Conservation (phyloP, 352 stramenopile genomes). For the Phytophthora vignae region DNA sequence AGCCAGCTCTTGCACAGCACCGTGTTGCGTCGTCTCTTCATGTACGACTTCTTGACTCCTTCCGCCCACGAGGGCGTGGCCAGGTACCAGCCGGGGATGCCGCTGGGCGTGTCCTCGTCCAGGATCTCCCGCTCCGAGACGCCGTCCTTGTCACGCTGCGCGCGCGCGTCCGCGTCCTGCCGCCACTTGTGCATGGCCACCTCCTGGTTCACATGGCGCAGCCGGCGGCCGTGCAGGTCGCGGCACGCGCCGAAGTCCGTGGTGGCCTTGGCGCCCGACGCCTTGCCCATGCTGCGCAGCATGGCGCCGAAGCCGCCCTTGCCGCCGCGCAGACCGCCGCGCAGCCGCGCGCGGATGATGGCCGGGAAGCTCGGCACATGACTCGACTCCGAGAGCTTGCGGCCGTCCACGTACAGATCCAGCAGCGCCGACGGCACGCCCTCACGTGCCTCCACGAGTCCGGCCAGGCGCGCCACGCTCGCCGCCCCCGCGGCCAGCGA, state of each 20-base stretch:
- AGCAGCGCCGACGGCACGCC: slow-evolving; percentile 55
- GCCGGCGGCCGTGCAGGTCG: slow-evolving; percentile 77
- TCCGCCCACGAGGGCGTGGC: slow-evolving; percentile 86
- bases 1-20: slow-evolving; percentile 78
- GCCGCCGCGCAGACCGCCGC: slow-evolving; percentile 70
- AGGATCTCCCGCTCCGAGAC: slow-evolving; percentile 72
- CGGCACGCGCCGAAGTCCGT: slow-evolving; percentile 85
- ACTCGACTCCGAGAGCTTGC: slow-evolving; percentile 37
- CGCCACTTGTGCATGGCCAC: slow-evolving; percentile 86
- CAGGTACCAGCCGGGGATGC: slow-evolving; percentile 87
- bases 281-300: slow-evolving; percentile 83
- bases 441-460: slow-evolving; percentile 52
- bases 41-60: slow-evolving; percentile 84
- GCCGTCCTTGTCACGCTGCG: slow-evolving; percentile 53
- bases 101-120: slow-evolving; percentile 84
- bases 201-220: slow-evolving; percentile 90
- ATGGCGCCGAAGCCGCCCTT: slow-evolving; percentile 90
- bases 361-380: slow-evolving; percentile 56
- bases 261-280: slow-evolving; percentile 69
- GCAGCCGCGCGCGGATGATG: slow-evolving; percentile 71
- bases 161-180: slow-evolving; percentile 60
- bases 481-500: slow-evolving; percentile 55
- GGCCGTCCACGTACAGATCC: slow-evolving; percentile 70
- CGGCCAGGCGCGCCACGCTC: slow-evolving; percentile 50
- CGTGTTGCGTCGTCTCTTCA: slow-evolving; percentile 87